These are phyloP conservation scores for Colletotrichum musae DNA, from an alignment of 2,329 filamentous ascomycete species.

Conservation along the genomic window DNA sequence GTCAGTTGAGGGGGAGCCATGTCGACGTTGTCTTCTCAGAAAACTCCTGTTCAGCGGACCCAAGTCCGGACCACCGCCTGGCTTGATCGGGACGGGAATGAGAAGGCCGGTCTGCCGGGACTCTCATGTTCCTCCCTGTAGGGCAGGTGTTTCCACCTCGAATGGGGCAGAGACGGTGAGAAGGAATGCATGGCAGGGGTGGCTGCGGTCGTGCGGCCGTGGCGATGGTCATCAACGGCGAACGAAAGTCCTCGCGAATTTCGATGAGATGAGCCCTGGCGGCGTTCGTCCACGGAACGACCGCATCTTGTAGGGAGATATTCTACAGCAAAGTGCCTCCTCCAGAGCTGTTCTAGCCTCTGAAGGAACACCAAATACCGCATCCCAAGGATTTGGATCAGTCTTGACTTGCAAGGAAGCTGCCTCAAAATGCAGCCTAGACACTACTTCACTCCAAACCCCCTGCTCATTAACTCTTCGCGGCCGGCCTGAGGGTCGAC, in stretches of 20 bases:
- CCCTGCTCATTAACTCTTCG: background rate
- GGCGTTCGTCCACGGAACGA: background rate
- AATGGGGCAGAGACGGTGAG: background rate
- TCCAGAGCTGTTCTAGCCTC: background rate
- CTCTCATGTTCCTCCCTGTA: background rate
- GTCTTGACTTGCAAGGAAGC: conserved; percentile 2
- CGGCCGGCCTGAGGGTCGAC: no score
- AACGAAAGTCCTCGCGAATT: conserved; percentile 12
- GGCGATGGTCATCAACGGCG: conserved; percentile 13
- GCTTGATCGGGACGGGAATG: background rate
- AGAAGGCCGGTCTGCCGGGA: background rate
- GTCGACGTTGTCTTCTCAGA: background rate
- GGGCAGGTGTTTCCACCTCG: conserved; percentile 1
- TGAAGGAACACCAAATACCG: conserved; percentile 7
- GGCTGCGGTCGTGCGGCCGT: conserved; percentile 5
- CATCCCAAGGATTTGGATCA: conserved; percentile 19
- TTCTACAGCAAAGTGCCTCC: conserved; percentile 4
- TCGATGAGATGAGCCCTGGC: conserved; percentile 6
- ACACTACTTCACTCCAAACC: background rate
- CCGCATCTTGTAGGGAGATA: background rate
- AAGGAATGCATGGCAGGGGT: conserved; percentile 17
- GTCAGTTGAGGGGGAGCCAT: background rate
- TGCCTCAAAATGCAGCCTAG: background rate
- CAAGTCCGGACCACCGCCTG: background rate
- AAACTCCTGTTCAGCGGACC: conserved; percentile 9